phyloP scores from a whole-genome alignment of 1,284 basidiomycete genomes.

The Polyporus tsugae region DNA sequence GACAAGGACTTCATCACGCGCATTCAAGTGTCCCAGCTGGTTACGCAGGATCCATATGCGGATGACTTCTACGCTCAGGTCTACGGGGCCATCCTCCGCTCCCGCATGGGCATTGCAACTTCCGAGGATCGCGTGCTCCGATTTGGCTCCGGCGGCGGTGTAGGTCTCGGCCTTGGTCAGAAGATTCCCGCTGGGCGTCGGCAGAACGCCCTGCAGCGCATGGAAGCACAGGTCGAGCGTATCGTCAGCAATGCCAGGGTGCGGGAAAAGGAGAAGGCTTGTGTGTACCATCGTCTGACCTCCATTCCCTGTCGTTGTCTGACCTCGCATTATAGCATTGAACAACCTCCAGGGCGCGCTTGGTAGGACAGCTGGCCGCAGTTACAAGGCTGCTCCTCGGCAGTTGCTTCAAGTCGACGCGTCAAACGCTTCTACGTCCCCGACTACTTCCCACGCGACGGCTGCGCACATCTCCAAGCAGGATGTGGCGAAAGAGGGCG shows the following conservation, averaged over 20 bases:
- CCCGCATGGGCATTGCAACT: constrained; percentile 74
- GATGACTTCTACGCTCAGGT: constrained; percentile 99
- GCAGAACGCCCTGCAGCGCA: constrained; percentile 95
- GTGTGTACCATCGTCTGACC: constrained; percentile 48
- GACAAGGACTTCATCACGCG: constrained; percentile 99
- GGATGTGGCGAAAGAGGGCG: constrained; percentile 50
- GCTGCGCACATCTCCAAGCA: constrained; percentile 65
- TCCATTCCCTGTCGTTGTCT: not conserved
- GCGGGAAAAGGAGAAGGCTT: constrained; percentile 84
- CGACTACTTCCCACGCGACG: constrained; percentile 62
- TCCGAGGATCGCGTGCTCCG: constrained; percentile 83
- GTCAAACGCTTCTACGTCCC: constrained; percentile 53
- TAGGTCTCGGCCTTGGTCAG: constrained; percentile 80
- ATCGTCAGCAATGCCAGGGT: constrained; percentile 93
- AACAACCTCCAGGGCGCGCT: constrained; percentile 94
- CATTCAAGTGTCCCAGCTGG: constrained; percentile 98
- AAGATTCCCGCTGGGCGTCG: constrained; percentile 69
- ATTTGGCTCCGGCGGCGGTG: constrained; percentile 82
- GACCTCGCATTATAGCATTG: constrained; percentile 53
- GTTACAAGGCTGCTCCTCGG: constrained; percentile 94
- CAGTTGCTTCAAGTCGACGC: constrained; percentile 90
- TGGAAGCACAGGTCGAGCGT: constrained; percentile 97
- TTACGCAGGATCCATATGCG: constrained; percentile 95
- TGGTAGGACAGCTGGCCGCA: constrained; percentile 91
- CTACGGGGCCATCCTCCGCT: constrained; percentile 84